Evolutionary conservation across 805 yeast genomes (phyloP).

Genomic region (Nakazawaea wyomingensis): DNA sequence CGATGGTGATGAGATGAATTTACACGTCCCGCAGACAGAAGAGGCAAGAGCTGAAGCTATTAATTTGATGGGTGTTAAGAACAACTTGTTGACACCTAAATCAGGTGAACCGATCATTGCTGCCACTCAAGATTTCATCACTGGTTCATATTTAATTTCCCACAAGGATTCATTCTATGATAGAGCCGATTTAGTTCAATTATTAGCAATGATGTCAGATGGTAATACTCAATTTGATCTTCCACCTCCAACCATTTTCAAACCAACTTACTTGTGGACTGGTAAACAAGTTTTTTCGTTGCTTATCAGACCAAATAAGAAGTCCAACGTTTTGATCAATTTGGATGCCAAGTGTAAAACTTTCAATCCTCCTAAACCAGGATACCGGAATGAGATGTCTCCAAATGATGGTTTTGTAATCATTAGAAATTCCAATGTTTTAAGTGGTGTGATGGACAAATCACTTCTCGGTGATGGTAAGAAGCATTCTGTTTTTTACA

Average conservation of each 20-base stretch:
- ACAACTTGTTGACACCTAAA: constrained; percentile 90
- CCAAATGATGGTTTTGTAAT: constrained; percentile 94
- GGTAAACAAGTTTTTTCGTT: constrained; percentile 94
- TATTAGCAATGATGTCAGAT: constrained; percentile 94
- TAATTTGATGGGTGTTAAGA: constrained; percentile 95
- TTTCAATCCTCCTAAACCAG: constrained; percentile 65
- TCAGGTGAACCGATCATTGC: constrained; percentile 99
- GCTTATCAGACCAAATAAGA: constrained; percentile 74
- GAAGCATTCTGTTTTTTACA: constrained; percentile 92
- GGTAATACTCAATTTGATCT: constrained; percentile 82
- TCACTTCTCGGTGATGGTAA: constrained; percentile 96
- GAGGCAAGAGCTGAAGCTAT: constrained; percentile 99
- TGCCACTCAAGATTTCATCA: constrained; percentile 98
- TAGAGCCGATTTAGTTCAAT: constrained; percentile 75
- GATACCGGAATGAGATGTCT: constrained; percentile 88
- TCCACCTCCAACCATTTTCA: constrained; percentile 92
- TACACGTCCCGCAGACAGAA: constrained; percentile 98
- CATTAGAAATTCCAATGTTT: constrained; percentile 81
- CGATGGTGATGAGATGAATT: constrained; percentile 99
- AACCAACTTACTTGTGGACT: constrained; percentile 91
- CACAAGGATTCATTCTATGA: constrained; percentile 92
- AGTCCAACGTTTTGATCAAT: constrained; percentile 78
- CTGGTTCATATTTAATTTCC: constrained; percentile 90
- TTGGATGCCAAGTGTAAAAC: constrained; percentile 94
- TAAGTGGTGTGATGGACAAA: constrained; percentile 96